These are phyloP conservation scores for Mortierella hygrophila DNA, from an alignment of 192 early-diverging fungal species.

Conservation along the genomic window DNA sequence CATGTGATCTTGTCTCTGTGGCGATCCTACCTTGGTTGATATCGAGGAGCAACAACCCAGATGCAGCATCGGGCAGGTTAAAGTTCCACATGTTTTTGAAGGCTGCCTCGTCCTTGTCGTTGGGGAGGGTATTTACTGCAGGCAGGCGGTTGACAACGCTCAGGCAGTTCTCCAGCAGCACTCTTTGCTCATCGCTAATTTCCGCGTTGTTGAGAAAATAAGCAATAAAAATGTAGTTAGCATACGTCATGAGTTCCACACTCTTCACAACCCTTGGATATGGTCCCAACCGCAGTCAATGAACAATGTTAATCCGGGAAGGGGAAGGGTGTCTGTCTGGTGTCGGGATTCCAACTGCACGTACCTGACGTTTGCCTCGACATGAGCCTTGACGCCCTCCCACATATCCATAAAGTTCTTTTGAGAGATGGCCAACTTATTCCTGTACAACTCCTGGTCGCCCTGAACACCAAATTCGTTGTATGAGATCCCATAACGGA, in stretches of 20 bases:
- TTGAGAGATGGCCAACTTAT: slow-evolving; percentile 63
- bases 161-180: slow-evolving; percentile 65
- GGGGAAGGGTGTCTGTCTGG: not conserved
- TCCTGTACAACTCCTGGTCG: slow-evolving; percentile 66
- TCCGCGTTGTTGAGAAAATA: too few relatives aligned
- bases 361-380: slow-evolving; percentile 67
- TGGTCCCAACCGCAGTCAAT: not conserved
- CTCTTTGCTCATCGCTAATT: slow-evolving; percentile 62
- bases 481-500: slow-evolving; percentile 72
- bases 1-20: slow-evolving; percentile 69
- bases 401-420: slow-evolving; percentile 66
- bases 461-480: slow-evolving; percentile 71
- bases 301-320: not conserved
- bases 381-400: slow-evolving; percentile 67
- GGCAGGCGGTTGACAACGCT: slow-evolving; percentile 67
- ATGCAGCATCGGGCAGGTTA: slow-evolving; percentile 70
- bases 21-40: slow-evolving; percentile 64
- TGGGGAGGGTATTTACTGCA: slow-evolving; percentile 41
- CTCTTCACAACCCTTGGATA: too few relatives aligned
- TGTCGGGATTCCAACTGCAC: not conserved
- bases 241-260: too few relatives aligned
- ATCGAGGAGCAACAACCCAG: slow-evolving; percentile 65
- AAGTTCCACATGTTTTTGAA: slow-evolving; percentile 78
- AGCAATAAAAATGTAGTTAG: too few relatives aligned
- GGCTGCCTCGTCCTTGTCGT: slow-evolving; percentile 63